Evolutionary conservation across 2,329 filamentous ascomycete species (phyloP).

Genomic region (Fusarium falciforme): DNA sequence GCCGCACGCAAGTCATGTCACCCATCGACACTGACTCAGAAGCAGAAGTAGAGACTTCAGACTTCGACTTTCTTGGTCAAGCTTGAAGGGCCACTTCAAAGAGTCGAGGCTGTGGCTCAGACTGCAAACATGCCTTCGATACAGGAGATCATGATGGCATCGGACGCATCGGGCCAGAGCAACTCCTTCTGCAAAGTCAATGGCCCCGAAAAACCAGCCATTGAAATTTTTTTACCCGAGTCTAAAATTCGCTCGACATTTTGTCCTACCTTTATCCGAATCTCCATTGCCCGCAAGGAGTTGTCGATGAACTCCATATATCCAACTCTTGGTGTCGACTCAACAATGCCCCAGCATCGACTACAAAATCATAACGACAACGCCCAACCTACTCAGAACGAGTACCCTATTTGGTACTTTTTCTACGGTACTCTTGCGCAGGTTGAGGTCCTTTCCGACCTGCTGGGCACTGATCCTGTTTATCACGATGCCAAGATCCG

Average conservation of each 20-base stretch:
- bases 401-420: slow-evolving; percentile 18
- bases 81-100: neutral
- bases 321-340: slow-evolving; percentile 6
- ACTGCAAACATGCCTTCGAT: neutral
- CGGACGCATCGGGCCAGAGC: neutral
- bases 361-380: neutral
- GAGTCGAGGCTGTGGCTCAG: neutral
- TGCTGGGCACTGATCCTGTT: neutral
- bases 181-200: slow-evolving; percentile 7
- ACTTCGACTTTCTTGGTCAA: slow-evolving; percentile 2
- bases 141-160: too few species aligned
- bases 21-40: neutral
- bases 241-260: neutral
- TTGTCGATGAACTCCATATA: neutral
- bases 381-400: neutral
- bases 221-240: neutral
- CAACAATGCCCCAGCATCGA: slow-evolving; percentile 5
- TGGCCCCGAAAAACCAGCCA: neutral
- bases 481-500: neutral
- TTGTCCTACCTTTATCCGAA: slow-evolving; percentile 7
- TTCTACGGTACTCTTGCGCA: neutral
- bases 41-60: neutral
- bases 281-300: neutral
- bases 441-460: rapidly evolving
- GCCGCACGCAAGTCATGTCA: neutral